Base-by-base conservation (phyloP, 2,329 filamentous ascomycete genomes). In the Paraphaeosphaeria sporulosa region DNA sequence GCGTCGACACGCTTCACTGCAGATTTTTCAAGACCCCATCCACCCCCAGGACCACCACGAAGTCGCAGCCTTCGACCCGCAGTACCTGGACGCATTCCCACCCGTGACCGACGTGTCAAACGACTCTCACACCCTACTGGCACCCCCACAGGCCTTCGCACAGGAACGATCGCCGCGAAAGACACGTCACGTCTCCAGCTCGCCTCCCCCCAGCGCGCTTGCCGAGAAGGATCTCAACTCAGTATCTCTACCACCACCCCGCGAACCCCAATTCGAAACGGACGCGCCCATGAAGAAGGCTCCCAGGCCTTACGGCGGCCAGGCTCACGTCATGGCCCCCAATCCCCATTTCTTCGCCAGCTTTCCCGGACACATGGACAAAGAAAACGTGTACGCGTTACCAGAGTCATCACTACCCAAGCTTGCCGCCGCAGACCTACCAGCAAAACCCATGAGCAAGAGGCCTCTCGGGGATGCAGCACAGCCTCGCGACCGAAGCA, bases 381-480 rank as follows among this genome's bases (percentile, higher is more conserved):
- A 83, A 65, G 84, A 85, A 69, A 85, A 86, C 69, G 78, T 79
- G 57, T 78, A 79, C 59, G 62, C 76, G 64, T 40, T 67, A 62
- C 76, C 79, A 21, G 77, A 79, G 43, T 67, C 68, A 79, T 64
- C 79, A 76, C 70, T 68, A 44, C 60, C 67, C 10, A 58, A 58
- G 56, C 56, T 72, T 55, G 57, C 64, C n/a, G 66, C 65, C 13
- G 65, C 71, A 59, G 72, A 76, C 34, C 66, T 70, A 23, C 71
- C 68, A 5, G 48, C 61, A 43, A 77, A 78, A 65, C 59, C 68
- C 13, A 59, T 78, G 1, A 68, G 80, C 64, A 88, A 87, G 74
- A 88, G 91, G 68, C 81, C 84, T 8, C 81, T 94, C 46, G 85
- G 91, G 77, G 92, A 96, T 55, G 86, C 91, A 4, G 87, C 90